These are phyloP conservation scores for Dendrobium nobile DNA, from an alignment of 106 monocot species.

Conservation along the genomic window DNA sequence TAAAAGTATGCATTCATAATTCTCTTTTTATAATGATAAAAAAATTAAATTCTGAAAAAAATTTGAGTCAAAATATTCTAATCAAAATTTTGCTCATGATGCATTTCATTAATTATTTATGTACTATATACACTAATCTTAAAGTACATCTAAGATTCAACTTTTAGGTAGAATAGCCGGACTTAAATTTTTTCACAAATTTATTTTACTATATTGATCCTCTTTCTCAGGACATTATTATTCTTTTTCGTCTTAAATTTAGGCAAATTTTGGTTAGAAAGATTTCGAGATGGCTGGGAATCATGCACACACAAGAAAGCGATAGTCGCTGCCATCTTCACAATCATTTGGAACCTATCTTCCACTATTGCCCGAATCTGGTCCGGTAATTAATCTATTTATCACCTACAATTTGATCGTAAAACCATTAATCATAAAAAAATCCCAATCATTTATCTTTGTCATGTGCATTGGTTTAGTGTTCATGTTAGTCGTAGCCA, in stretches of 20 bases:
- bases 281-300: slow-evolving; percentile 79
- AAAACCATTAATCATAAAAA: not conserved
- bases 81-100: no score
- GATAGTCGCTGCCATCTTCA: slow-evolving; percentile 54
- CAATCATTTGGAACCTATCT: slow-evolving; percentile 75
- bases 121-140: no score
- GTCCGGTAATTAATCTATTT: slow-evolving; percentile 44
- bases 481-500: slow-evolving; percentile 50
- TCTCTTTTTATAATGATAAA: no score
- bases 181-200: no score
- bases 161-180: no score
- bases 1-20: no score
- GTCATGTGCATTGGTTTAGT: slow-evolving; percentile 8
- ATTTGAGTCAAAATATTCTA: no score
- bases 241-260: not conserved
- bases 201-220: no score
- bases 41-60: no score
- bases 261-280: slow-evolving; percentile 87
- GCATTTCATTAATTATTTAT: no score
- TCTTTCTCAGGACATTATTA: no score
- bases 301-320: slow-evolving; percentile 94
- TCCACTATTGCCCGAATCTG: slow-evolving; percentile 76
- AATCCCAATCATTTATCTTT: not conserved
- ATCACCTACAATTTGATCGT: not conserved
- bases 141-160: no score